phyloP scores from a whole-genome alignment of 768 basidiomycete genomes.

The Brasilioporus rufonigricans region DNA sequence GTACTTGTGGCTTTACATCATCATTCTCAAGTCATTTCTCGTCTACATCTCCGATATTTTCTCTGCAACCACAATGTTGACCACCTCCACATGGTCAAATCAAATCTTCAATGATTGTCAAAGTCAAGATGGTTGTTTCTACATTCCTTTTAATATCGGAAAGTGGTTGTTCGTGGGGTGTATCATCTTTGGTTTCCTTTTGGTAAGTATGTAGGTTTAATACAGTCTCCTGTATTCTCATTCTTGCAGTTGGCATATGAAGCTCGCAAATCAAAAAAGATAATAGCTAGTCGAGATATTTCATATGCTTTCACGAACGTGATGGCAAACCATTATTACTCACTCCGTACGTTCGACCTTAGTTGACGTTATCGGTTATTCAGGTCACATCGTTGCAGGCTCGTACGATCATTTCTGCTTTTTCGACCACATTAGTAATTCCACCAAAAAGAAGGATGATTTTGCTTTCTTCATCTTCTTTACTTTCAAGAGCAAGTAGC shows the following conservation, averaged over 20 bases:
- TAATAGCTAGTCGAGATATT: slow-evolving; percentile 94
- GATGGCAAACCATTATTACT: slow-evolving; percentile 96
- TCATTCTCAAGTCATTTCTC: slow-evolving; percentile 92
- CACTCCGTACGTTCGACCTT: slow-evolving; percentile 64
- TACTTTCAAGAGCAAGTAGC: slow-evolving; percentile 87
- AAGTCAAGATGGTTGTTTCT: slow-evolving; percentile 64
- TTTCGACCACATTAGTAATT: slow-evolving; percentile 94
- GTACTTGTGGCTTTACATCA: slow-evolving; percentile 90
- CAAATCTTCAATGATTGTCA: slow-evolving; percentile 82
- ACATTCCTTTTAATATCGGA: slow-evolving; percentile 83
- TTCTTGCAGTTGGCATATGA: slow-evolving; percentile 80
- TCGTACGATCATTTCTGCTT: slow-evolving; percentile 98
- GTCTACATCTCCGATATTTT: slow-evolving; percentile 98
- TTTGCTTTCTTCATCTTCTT: slow-evolving; percentile 99
- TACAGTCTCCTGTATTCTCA: slow-evolving; percentile 6
- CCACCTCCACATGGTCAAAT: slow-evolving; percentile 86
- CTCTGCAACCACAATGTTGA: slow-evolving; percentile 95
- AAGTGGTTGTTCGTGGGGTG: slow-evolving; percentile 98
- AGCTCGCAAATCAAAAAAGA: slow-evolving; percentile 86
- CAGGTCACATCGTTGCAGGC: slow-evolving; percentile 42
- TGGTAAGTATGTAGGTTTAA: slow-evolving; percentile 50
- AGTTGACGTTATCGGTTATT: background rate
- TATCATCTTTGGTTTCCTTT: slow-evolving; percentile 96
- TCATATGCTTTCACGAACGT: slow-evolving; percentile 98
- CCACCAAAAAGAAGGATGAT: slow-evolving; percentile 94